Conservation (phyloP, 1,284 basidiomycete species). For the Sporisorium exsertum region DNA sequence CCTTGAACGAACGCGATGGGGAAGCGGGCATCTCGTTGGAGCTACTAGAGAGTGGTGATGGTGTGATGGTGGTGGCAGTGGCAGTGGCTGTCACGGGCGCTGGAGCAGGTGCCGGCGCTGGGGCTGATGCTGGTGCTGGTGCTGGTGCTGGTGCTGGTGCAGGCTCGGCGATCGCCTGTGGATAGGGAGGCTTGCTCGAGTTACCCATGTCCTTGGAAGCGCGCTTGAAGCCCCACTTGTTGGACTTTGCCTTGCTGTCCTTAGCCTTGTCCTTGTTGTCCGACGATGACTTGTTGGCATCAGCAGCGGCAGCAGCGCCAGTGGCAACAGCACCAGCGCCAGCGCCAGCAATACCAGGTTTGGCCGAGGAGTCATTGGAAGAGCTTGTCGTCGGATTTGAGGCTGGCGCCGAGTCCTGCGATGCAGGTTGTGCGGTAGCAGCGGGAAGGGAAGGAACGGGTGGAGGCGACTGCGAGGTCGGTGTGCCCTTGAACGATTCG, state of each 20-base stretch:
- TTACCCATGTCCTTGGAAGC: conserved; percentile 31
- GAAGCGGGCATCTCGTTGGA: conserved; percentile 24
- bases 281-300: conserved; percentile 11
- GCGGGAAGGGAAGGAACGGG: conserved; percentile 44
- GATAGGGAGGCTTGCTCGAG: conserved; percentile 37
- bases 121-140: neutral
- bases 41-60: conserved; percentile 23
- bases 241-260: conserved; percentile 33
- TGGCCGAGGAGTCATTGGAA: neutral
- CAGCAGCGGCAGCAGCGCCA: conserved; percentile 10
- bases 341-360: conserved; percentile 9
- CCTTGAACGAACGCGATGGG: conserved; percentile 47
- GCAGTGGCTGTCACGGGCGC: conserved; percentile 3
- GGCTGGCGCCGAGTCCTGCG: conserved; percentile 10
- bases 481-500: conserved; percentile 35
- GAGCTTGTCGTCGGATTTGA: neutral
- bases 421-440: conserved; percentile 8
- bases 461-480: conserved; percentile 31
- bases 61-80: neutral
- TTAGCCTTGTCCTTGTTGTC: conserved; percentile 15
- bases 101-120: neutral
- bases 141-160: conserved; percentile 7
- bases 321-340: conserved; percentile 9
- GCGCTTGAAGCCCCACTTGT: conserved; percentile 52
- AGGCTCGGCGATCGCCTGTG: conserved; percentile 33